phyloP scores from a whole-genome alignment of 148 eudicot genomes.

The Linanthus parryae region DNA sequence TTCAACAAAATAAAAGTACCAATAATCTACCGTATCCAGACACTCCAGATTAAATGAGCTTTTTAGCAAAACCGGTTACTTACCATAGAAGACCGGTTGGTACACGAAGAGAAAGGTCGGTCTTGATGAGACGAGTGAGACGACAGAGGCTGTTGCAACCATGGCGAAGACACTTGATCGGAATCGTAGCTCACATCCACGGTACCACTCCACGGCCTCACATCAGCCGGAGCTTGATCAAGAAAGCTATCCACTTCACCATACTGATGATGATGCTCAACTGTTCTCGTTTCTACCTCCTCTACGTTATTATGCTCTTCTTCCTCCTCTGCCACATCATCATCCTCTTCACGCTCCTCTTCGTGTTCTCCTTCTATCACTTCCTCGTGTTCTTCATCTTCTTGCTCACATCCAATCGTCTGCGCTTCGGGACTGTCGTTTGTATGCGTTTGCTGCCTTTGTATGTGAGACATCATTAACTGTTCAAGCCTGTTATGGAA shows the following conservation, averaged over 20 bases:
- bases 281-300: too few relatives aligned
- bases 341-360: slow-evolving; percentile 3
- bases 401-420: too few relatives aligned
- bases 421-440: too few relatives aligned
- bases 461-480: not conserved
- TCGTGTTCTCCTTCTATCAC: slow-evolving; percentile 2
- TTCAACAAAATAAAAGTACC: not conserved
- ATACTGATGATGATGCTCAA: too few relatives aligned
- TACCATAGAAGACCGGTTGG: slow-evolving; percentile 8
- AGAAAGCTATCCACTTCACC: too few relatives aligned
- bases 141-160: slow-evolving; percentile 10
- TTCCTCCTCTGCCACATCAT: slow-evolving; percentile 7
- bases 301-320: slow-evolving; percentile 19
- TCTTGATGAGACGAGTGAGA: slow-evolving; percentile 7
- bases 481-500: slow-evolving; percentile 8
- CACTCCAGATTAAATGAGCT: too few relatives aligned
- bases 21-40: too few relatives aligned
- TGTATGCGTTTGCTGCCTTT: slow-evolving; percentile 10
- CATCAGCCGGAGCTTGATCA: too few relatives aligned
- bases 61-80: too few relatives aligned
- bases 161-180: slow-evolving; percentile 24
- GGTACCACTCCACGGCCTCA: too few relatives aligned
- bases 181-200: too few relatives aligned
- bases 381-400: not conserved
- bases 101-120: not conserved